phyloP scores from a whole-genome alignment of 345 rosid species.

The Triadica sebifera region DNA sequence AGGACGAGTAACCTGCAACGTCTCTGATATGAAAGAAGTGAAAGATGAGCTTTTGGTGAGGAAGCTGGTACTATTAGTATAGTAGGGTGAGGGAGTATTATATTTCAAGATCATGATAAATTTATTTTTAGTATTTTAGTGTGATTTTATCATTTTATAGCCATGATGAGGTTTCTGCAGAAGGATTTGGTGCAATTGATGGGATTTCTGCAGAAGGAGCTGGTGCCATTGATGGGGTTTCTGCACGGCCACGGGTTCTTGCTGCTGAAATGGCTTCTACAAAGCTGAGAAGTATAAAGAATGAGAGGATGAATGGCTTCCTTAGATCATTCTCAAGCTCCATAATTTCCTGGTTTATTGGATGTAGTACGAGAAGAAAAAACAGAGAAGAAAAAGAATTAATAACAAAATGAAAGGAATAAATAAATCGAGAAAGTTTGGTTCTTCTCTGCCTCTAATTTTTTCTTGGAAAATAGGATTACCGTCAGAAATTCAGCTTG shows the following conservation, averaged over 20 bases:
- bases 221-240: neutral
- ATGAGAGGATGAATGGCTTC: constrained; percentile 8
- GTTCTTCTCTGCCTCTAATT: neutral
- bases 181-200: neutral
- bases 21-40: too few relatives aligned
- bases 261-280: constrained; percentile 8
- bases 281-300: constrained; percentile 17
- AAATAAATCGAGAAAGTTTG: neutral
- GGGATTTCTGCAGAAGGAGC: neutral
- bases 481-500: neutral
- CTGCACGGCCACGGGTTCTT: neutral
- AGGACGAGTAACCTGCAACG: neutral
- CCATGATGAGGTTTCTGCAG: neutral
- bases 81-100: too few relatives aligned
- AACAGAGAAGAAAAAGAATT: neutral
- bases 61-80: neutral
- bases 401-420: neutral
- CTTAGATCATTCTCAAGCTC: constrained; percentile 6
- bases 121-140: too few relatives aligned
- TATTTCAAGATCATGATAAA: too few relatives aligned
- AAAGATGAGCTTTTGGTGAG: neutral
- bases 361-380: neutral
- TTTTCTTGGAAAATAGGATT: constrained; percentile 15
- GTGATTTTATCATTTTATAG: too few relatives aligned
- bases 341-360: constrained; percentile 7